phyloP scores from a whole-genome alignment of 2,329 filamentous ascomycete genomes.

The Penicillium nordicum region DNA sequence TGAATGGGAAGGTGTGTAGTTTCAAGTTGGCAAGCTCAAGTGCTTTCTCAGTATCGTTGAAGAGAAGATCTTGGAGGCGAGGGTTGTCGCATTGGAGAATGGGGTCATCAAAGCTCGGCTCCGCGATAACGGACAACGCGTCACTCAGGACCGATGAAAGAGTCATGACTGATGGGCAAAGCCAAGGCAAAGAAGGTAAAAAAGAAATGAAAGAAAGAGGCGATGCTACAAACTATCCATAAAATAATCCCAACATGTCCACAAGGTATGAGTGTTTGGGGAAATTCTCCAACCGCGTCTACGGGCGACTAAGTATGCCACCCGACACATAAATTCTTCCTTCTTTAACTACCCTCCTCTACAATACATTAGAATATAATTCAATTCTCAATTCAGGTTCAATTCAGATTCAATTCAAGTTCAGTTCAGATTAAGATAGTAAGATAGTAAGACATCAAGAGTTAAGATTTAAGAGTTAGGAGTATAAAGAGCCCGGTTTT shows the following conservation, averaged over 20 bases:
- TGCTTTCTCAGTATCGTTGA: conserved; percentile 40
- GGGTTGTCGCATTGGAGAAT: conserved; percentile 36
- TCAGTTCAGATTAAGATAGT: too few relatives aligned
- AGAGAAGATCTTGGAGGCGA: conserved; percentile 19
- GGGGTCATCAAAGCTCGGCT: conserved; percentile 32
- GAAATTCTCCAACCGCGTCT: not conserved
- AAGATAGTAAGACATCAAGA: too few relatives aligned
- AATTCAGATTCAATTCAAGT: too few relatives aligned
- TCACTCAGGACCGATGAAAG: conserved; percentile 23
- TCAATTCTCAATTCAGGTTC: too few relatives aligned
- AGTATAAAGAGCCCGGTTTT: too few relatives aligned
- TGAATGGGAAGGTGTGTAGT: conserved; percentile 56
- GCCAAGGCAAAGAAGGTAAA: not conserved
- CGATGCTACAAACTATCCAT: not conserved
- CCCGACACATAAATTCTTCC: too few relatives aligned
- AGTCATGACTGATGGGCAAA: conserved; percentile 12
- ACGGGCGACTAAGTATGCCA: too few relatives aligned
- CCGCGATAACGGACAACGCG: conserved; percentile 28
- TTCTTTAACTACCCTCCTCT: too few relatives aligned
- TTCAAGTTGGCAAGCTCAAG: conserved; percentile 51
- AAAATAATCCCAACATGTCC: not conserved
- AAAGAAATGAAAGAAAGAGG: not conserved
- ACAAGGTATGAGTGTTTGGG: not conserved
- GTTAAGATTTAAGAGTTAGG: too few relatives aligned
- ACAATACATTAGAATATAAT: too few relatives aligned